Evolutionary conservation across 176 grass and related monocot genomes (phyloP).

Genomic region (Oryza glumipatula): DNA sequence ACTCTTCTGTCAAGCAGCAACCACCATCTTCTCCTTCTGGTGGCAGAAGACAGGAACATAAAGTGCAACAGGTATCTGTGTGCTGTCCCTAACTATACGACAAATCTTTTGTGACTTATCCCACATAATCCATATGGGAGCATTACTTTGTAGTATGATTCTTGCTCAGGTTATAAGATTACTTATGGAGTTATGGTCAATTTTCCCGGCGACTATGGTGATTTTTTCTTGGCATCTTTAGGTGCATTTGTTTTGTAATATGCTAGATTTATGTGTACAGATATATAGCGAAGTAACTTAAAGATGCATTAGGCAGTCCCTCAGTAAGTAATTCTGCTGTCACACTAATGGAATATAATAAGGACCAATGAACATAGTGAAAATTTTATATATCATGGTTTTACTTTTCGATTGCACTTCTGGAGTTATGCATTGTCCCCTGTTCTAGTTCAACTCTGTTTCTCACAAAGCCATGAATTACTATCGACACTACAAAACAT

Average conservation of each 20-base stretch:
- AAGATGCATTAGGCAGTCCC: background rate
- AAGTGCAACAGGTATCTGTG: constrained; percentile 13
- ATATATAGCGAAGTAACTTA: background rate
- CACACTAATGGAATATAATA: background rate
- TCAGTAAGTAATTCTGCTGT: background rate
- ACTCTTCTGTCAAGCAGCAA: constrained; percentile 3
- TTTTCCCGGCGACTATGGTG: background rate
- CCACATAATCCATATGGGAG: background rate
- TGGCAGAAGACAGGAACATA: background rate
- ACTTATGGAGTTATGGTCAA: background rate
- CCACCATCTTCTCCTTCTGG: background rate
- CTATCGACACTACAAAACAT: background rate
- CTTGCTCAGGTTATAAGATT: background rate
- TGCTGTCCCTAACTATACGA: background rate
- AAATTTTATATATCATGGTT: background rate
- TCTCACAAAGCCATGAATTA: background rate
- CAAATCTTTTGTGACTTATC: background rate
- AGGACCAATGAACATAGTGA: background rate
- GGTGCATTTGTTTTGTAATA: background rate
- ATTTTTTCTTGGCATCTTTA: background rate
- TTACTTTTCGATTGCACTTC: background rate
- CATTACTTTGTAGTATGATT: background rate
- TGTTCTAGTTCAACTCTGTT: background rate
- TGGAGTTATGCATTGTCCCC: background rate
- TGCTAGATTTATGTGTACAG: background rate